Evolutionary conservation across 768 basidiomycete genomes (phyloP).

Genomic region (Albatrellus ellisii): DNA sequence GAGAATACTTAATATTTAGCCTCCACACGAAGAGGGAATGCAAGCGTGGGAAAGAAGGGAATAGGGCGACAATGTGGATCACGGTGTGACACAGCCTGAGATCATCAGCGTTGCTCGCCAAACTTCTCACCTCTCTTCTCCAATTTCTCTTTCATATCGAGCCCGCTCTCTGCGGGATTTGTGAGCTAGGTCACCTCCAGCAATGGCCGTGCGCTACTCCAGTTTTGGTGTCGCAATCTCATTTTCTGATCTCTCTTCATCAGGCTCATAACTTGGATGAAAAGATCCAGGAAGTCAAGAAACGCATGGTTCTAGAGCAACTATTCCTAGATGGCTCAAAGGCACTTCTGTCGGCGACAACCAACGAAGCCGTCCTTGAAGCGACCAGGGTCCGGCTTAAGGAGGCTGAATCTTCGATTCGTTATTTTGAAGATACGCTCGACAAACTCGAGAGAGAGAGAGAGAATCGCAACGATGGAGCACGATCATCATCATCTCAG

Average conservation of each 20-base stretch:
- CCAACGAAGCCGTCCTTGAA: slow-evolving; percentile 75
- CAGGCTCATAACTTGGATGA: slow-evolving; percentile 60
- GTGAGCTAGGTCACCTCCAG: no score
- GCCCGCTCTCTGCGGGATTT: no score
- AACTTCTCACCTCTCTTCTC: background rate
- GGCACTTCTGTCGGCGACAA: slow-evolving; percentile 67
- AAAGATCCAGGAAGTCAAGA: slow-evolving; percentile 87
- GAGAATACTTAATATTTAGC: background rate
- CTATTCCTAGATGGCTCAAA: slow-evolving; percentile 83
- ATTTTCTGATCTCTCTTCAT: slow-evolving; percentile 1
- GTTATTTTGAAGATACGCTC: slow-evolving; percentile 80
- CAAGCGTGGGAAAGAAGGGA: no score
- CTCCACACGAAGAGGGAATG: no score
- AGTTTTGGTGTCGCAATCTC: no score
- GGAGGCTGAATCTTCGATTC: slow-evolving; percentile 72
- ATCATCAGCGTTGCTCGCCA: background rate
- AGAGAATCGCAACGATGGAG: slow-evolving; percentile 34
- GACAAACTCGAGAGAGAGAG: slow-evolving; percentile 74
- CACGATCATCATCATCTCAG: slow-evolving; percentile 27
- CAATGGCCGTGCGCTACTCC: no score
- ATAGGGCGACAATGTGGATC: no score
- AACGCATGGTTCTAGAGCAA: slow-evolving; percentile 84
- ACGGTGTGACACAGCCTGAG: background rate
- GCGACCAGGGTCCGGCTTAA: slow-evolving; percentile 76
- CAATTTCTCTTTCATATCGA: background rate